Conservation (phyloP, 2,329 filamentous ascomycete species). For the Colletotrichum tropicale region DNA sequence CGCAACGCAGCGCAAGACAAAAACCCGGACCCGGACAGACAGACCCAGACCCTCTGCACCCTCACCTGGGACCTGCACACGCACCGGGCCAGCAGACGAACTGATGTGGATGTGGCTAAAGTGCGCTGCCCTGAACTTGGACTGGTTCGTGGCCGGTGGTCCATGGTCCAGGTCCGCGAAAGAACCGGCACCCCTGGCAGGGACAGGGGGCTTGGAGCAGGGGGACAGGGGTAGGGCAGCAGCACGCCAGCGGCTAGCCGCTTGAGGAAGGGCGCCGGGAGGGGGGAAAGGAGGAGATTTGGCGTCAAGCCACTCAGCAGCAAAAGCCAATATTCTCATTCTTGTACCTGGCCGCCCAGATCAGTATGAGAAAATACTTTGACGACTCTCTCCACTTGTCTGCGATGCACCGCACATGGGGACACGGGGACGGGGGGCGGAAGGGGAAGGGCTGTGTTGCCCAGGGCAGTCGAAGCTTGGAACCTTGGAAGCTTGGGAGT, state of each 20-base stretch:
- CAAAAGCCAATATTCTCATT: background rate
- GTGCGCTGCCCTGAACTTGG: background rate
- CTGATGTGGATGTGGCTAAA: background rate
- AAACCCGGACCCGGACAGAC: background rate
- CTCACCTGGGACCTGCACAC: background rate
- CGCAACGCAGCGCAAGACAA: background rate
- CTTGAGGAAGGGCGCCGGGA: background rate
- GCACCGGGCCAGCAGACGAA: background rate
- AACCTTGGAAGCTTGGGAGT: background rate
- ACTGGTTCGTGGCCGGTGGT: conserved; percentile 5
- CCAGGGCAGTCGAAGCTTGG: background rate
- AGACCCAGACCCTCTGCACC: background rate
- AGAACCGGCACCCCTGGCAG: background rate
- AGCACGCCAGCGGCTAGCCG: background rate
- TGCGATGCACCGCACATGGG: background rate
- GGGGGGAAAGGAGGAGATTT: conserved; percentile 18
- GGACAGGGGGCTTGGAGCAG: background rate
- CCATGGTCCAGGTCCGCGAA: background rate
- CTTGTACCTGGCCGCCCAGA: background rate
- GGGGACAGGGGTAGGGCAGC: background rate
- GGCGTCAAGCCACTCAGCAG: conserved; percentile 16
- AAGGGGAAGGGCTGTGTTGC: background rate
- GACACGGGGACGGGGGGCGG: background rate
- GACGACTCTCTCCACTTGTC: background rate
- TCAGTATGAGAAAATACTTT: background rate